Conservation (phyloP, 257 asterid species). For the Oldenlandia corymbosa region DNA sequence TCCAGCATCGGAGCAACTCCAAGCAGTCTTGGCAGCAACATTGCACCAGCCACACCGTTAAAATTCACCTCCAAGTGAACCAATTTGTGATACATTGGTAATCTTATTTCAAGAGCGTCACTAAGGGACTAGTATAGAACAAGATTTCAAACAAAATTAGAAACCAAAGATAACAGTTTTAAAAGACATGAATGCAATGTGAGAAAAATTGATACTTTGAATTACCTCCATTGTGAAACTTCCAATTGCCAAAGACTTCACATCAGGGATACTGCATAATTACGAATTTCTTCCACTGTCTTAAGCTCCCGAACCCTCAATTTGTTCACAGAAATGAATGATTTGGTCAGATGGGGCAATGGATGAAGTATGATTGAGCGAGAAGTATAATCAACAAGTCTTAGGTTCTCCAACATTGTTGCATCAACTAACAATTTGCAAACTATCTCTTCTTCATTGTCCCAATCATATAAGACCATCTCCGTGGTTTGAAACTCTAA, state of each 20-base stretch:
- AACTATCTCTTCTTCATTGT: too few relatives aligned
- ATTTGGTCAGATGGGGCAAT: neutral
- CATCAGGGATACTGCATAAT: neutral
- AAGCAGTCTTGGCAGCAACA: neutral
- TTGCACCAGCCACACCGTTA: neutral
- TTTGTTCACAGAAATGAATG: neutral
- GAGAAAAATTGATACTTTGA: too few relatives aligned
- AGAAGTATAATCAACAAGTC: neutral
- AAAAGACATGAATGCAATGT: neutral
- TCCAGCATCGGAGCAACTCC: neutral
- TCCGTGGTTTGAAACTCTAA: neutral
- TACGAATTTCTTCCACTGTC: neutral
- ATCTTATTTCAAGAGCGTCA: neutral
- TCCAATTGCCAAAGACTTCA: neutral
- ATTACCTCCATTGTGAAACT: neutral
- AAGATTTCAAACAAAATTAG: neutral
- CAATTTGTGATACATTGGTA: neutral
- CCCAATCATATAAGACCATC: neutral
- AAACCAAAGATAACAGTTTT: neutral
- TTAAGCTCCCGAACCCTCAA: too few relatives aligned
- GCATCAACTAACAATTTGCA: conserved; percentile 2
- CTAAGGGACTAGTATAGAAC: neutral
- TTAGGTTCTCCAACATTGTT: neutral
- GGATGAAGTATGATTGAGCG: neutral
- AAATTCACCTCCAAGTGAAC: neutral